Evolutionary conservation across 2,329 filamentous ascomycete genomes (phyloP).

Genomic region (Hymenoscyphus albidus): DNA sequence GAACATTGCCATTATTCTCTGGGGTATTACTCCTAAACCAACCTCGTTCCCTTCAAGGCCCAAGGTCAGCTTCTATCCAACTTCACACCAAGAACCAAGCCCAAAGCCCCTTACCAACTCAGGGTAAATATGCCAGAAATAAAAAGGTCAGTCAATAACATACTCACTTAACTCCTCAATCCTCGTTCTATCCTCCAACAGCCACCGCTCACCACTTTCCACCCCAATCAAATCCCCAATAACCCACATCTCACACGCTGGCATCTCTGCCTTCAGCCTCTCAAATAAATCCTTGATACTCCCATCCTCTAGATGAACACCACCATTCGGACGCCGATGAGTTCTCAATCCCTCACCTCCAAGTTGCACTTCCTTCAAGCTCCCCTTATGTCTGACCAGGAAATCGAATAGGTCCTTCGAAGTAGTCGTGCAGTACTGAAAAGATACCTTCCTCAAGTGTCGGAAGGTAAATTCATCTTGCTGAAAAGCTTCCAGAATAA

Average conservation of each 20-base stretch:
- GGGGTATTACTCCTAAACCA: neutral
- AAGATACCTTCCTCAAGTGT: conserved; percentile 40
- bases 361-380: conserved; percentile 41
- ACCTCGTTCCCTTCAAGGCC: neutral
- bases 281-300: conserved; percentile 43
- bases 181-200: conserved; percentile 11
- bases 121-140: neutral
- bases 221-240: conserved; percentile 37
- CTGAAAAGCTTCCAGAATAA: conserved; percentile 17
- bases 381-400: conserved; percentile 39
- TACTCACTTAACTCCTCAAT: conserved; percentile 16
- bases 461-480: conserved; percentile 36
- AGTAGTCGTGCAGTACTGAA: conserved; percentile 43
- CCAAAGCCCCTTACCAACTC: neutral
- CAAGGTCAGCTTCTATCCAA: neutral
- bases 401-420: conserved; percentile 44
- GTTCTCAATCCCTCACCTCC: conserved; percentile 43
- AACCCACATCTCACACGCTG: conserved; percentile 30
- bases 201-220: conserved; percentile 23
- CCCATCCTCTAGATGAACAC: conserved; percentile 44
- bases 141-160: conserved; percentile 16
- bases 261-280: conserved; percentile 33
- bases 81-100: neutral
- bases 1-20: neutral
- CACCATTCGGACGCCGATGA: conserved; percentile 40